Evolutionary conservation across 192 early-diverging fungal species (phyloP).

Genomic region (Backusella tarrabulga): DNA sequence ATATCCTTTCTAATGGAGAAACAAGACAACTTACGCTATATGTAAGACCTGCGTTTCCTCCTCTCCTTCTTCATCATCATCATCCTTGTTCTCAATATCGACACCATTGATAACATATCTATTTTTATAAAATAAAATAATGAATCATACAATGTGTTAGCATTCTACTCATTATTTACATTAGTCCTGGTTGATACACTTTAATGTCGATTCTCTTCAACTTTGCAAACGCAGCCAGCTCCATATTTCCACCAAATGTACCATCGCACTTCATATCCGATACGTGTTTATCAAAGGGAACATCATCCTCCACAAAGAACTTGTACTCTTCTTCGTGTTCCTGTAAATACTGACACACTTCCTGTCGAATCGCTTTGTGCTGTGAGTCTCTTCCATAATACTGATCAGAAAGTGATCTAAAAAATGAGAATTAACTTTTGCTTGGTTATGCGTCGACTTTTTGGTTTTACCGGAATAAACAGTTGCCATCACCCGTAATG

Average conservation of each 20-base stretch:
- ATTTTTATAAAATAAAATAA: background rate
- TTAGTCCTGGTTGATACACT: constrained; percentile 67
- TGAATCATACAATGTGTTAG: background rate
- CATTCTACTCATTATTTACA: constrained; percentile 23
- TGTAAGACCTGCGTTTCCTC: constrained; percentile 48
- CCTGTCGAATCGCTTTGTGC: constrained; percentile 51
- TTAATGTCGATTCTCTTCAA: constrained; percentile 60
- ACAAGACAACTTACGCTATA: constrained; percentile 48
- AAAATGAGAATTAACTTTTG: background rate
- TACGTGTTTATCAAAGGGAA: constrained; percentile 56
- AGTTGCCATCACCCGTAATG: constrained; percentile 74
- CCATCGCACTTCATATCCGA: constrained; percentile 57
- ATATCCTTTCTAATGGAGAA: no score
- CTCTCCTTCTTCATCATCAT: constrained; percentile 14
- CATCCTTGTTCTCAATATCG: constrained; percentile 39
- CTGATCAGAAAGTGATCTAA: constrained; percentile 70
- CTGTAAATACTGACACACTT: constrained; percentile 63
- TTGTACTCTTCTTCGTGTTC: constrained; percentile 56
- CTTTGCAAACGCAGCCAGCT: constrained; percentile 70
- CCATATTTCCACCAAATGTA: constrained; percentile 73
- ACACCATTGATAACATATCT: constrained; percentile 66
- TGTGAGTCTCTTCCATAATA: constrained; percentile 56
- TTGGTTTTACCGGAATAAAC: constrained; percentile 54
- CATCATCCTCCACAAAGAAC: constrained; percentile 64
- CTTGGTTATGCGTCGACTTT: background rate